A percentile compares a stretch with the other conserved stretches of the same genome.
Conservation (phyloP, 1,139 yeast genomes). For the Kazachstania sp. region DNA sequence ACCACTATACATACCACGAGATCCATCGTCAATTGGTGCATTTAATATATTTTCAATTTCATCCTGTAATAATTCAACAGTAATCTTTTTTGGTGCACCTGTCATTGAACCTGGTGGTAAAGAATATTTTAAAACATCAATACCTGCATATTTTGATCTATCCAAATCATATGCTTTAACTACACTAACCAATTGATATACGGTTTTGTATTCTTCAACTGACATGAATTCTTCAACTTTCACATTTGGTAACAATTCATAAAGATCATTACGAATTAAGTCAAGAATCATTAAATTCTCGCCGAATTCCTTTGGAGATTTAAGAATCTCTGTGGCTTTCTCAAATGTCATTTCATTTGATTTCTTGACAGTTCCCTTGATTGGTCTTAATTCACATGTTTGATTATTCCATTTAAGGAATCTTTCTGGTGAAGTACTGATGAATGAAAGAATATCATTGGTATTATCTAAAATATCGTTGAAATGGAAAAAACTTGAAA, state of each 20-base stretch:
- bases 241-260: slow-evolving; percentile 59
- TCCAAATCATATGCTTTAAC: slow-evolving; percentile 53
- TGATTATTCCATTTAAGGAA: slow-evolving; percentile 68
- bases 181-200: slow-evolving; percentile 85
- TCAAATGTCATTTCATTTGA: slow-evolving; percentile 42
- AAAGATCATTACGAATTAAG: slow-evolving; percentile 83
- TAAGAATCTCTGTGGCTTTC: slow-evolving; percentile 55
- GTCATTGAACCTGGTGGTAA: slow-evolving; percentile 99
- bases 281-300: slow-evolving; percentile 97
- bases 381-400: slow-evolving; percentile 77
- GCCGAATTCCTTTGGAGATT: slow-evolving; percentile 88
- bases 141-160: slow-evolving; percentile 45
- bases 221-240: slow-evolving; percentile 72
- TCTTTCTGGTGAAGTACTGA: slow-evolving; percentile 92
- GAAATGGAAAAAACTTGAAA: slow-evolving; percentile 71
- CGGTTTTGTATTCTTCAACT: slow-evolving; percentile 88
- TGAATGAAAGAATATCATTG: slow-evolving; percentile 37
- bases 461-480: slow-evolving; percentile 37
- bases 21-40: slow-evolving; percentile 32
- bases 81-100: slow-evolving; percentile 94
- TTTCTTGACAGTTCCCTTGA: slow-evolving; percentile 88
- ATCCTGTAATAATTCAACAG: slow-evolving; percentile 69
- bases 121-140: slow-evolving; percentile 69
- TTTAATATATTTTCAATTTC: slow-evolving; percentile 34
- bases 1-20: slow-evolving; percentile 89